Evolutionary conservation across 1,139 yeast species (phyloP).

Genomic region (Hyphopichia burtonii): DNA sequence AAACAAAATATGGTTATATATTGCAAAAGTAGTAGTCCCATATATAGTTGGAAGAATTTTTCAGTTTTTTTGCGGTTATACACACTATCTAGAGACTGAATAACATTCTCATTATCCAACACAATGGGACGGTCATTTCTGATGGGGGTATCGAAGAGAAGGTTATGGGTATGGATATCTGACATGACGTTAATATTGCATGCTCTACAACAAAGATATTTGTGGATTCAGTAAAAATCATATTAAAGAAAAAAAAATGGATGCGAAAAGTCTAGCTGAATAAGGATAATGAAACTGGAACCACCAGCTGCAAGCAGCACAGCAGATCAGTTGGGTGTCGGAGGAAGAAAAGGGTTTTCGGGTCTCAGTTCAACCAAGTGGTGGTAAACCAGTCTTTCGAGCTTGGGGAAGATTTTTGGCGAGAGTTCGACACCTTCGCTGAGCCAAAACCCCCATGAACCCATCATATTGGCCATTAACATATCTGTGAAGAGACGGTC

Average conservation of each 20-base stretch:
- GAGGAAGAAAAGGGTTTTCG: constrained; percentile 26
- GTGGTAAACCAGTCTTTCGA: constrained; percentile 50
- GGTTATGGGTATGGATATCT: constrained; percentile 13
- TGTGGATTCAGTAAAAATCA: no score
- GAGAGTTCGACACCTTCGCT: constrained; percentile 69
- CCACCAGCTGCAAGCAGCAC: no score
- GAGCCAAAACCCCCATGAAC: constrained; percentile 83
- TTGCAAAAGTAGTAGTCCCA: constrained; percentile 33
- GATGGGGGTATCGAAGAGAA: constrained; percentile 19
- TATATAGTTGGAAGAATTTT: constrained; percentile 23
- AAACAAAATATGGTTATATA: constrained; percentile 38
- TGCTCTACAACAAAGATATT: no score
- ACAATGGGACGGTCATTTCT: constrained; percentile 21
- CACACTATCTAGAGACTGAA: constrained; percentile 23
- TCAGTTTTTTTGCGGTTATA: constrained; percentile 19
- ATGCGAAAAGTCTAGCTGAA: neutral
- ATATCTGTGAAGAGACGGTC: constrained; percentile 90
- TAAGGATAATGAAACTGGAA: neutral
- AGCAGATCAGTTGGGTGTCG: constrained; percentile 21
- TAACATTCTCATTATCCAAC: constrained; percentile 16
- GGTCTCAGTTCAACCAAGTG: constrained; percentile 22
- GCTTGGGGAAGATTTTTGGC: constrained; percentile 45
- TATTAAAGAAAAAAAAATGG: neutral
- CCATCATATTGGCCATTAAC: constrained; percentile 93
- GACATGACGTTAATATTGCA: no score